Conservation (phyloP, 2,329 filamentous ascomycete genomes). For the Alternaria brassicicola region DNA sequence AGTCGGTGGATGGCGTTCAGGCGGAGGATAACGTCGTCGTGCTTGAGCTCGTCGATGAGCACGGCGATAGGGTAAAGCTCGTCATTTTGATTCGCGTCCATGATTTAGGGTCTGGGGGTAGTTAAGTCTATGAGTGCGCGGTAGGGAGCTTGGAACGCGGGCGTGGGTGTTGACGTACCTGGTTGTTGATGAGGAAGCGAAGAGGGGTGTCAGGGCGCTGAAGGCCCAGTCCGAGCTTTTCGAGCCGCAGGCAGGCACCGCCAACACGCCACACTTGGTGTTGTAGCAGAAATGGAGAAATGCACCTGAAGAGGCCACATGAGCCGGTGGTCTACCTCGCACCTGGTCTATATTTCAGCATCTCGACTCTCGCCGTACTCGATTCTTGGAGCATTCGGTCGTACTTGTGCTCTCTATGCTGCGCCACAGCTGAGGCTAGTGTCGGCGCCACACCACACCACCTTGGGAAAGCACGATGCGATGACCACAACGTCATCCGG, state of each 20-base stretch:
- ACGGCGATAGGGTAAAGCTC: constrained; percentile 99
- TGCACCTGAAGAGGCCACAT: background rate
- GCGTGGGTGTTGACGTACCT: constrained; percentile 46
- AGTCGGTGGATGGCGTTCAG: constrained; percentile 98
- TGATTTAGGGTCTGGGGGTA: constrained; percentile 51
- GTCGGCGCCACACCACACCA: background rate
- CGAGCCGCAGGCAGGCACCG: constrained; percentile 13
- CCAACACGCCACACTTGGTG: background rate
- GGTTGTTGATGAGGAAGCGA: constrained; percentile 37
- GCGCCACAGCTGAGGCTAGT: background rate
- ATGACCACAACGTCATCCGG: background rate
- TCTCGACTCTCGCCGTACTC: background rate
- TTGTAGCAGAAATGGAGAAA: background rate
- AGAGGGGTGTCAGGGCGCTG: constrained; percentile 31
- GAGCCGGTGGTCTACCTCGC: background rate
- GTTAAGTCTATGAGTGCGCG: constrained; percentile 34
- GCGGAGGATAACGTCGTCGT: constrained; percentile 96
- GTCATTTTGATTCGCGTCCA: constrained; percentile 95
- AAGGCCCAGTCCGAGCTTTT: constrained; percentile 18
- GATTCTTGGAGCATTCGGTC: background rate
- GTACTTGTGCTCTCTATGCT: background rate
- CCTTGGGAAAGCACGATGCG: background rate
- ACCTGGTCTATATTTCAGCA: no score
- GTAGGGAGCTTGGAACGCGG: constrained; percentile 30
- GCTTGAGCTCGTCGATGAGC: constrained; percentile 99